Evolutionary conservation across 148 eudicot genomes (phyloP).

Genomic region (Fagopyrum homotropicum): DNA sequence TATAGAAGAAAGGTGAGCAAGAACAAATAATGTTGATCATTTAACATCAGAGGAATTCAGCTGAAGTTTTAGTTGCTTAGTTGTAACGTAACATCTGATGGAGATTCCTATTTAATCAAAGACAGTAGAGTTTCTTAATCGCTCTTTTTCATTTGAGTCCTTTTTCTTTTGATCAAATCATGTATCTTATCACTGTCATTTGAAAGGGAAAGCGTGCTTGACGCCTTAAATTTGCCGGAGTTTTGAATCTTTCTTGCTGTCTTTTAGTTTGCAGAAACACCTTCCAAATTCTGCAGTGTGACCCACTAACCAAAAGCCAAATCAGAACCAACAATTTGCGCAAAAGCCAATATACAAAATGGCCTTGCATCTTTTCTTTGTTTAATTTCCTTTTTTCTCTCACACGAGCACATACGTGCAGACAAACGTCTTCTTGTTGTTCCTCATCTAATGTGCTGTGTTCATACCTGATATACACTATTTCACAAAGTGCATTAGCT

Average conservation of each 20-base stretch:
- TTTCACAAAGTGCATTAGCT: not conserved
- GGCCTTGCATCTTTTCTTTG: not conserved
- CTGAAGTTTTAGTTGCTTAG: slow-evolving; percentile 1
- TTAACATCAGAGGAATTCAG: not conserved
- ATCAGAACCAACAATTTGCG: not conserved
- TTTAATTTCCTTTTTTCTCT: not conserved
- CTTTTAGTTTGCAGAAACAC: not conserved
- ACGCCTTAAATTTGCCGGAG: not conserved
- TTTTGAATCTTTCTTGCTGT: slow-evolving; percentile 6
- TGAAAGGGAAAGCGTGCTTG: not conserved
- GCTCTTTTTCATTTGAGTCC: not conserved
- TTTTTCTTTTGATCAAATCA: slow-evolving; percentile 10
- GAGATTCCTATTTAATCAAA: not conserved
- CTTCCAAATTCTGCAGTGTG: not conserved
- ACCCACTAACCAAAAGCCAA: slow-evolving; percentile 8
- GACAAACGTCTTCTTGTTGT: not conserved
- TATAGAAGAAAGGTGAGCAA: not conserved
- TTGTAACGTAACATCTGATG: not conserved
- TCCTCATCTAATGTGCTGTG: not conserved
- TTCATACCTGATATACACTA: not conserved
- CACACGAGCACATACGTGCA: not conserved
- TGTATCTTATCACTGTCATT: slow-evolving; percentile 10
- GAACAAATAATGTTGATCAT: not conserved
- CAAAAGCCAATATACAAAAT: slow-evolving; percentile 8
- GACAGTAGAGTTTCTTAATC: not conserved